These are phyloP conservation scores for Pseudogymnoascus sp. DNA, from an alignment of 2,329 filamentous ascomycete species.

Conservation along the genomic window DNA sequence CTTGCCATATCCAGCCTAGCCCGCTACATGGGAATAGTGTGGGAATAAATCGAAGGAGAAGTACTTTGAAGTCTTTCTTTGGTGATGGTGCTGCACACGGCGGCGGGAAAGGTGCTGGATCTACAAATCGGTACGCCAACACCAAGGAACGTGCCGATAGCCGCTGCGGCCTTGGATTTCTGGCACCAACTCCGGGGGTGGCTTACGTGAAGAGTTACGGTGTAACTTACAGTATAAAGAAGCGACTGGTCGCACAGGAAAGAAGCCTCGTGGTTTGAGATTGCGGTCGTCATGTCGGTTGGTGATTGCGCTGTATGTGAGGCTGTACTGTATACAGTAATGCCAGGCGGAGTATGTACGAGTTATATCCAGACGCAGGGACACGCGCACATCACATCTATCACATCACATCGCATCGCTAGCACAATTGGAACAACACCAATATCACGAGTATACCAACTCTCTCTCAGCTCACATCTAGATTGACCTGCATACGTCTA, in stretches of 20 bases:
- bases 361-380: neutral
- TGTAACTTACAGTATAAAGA: conserved; percentile 3
- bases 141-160: neutral
- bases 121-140: too few species aligned
- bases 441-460: neutral
- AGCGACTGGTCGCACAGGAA: neutral
- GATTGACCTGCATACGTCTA: neutral
- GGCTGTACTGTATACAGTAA: neutral
- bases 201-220: neutral
- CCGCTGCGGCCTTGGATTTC: neutral
- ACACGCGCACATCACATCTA: neutral
- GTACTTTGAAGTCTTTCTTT: too few species aligned
- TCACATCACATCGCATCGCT: neutral
- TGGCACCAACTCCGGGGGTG: neutral
- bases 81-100: too few species aligned
- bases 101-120: too few species aligned
- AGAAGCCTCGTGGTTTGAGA: neutral
- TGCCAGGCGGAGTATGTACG: neutral
- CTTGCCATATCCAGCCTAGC: too few species aligned
- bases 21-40: too few species aligned
- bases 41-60: too few species aligned
- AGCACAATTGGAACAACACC: neutral
- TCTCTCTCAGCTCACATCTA: neutral
- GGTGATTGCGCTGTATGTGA: neutral
- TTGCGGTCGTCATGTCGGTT: neutral